A percentile compares a stretch with the other conserved stretches of the same genome.
Evolutionary conservation across 2,329 filamentous ascomycete genomes (phyloP).

Genomic region (Sporothrix curviconia): DNA sequence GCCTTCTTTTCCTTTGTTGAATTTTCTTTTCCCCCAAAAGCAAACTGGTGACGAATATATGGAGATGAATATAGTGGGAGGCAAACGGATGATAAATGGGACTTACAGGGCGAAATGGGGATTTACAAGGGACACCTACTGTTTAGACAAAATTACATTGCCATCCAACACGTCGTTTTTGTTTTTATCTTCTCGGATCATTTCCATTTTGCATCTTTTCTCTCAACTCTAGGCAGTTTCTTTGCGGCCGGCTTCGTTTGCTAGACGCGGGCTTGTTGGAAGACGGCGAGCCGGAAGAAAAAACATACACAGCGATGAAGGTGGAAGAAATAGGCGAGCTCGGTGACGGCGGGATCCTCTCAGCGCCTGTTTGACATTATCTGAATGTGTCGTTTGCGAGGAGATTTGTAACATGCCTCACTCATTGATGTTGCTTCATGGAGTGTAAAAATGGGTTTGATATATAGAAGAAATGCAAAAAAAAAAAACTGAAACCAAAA

Average conservation of each 20-base stretch:
- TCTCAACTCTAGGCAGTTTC: no score
- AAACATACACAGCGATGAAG: no score
- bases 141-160: conserved; percentile 11
- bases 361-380: no score
- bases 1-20: neutral
- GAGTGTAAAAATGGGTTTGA: no score
- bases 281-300: neutral
- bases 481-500: no score
- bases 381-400: no score
- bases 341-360: no score
- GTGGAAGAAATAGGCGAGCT: no score
- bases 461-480: no score
- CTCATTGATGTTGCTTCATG: no score
- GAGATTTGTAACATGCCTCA: no score
- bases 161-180: conserved; percentile 5
- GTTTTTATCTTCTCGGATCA: neutral
- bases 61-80: neutral
- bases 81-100: neutral
- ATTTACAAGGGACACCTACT: neutral
- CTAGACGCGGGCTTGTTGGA: neutral
- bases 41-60: neutral
- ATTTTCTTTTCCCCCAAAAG: neutral
- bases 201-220: neutral
- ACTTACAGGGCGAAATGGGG: conserved; percentile 1
- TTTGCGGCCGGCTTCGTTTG: neutral